These are phyloP conservation scores for Musa schizocarpa DNA, from an alignment of 176 grass and related monocot genomes.

Conservation along the genomic window DNA sequence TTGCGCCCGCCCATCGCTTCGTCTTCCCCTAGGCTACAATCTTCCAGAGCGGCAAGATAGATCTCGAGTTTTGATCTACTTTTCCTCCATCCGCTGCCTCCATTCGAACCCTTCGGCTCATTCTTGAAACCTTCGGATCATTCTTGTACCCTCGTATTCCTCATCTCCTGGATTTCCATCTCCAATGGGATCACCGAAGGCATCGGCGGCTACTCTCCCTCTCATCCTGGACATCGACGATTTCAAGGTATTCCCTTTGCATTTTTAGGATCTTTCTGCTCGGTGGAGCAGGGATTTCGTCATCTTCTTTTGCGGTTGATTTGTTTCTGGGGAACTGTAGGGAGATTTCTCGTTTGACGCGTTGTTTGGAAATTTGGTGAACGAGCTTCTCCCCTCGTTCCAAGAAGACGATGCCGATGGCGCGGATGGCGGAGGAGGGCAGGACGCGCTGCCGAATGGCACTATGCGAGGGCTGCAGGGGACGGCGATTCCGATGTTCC, in stretches of 20 bases:
- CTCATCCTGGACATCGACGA: constrained; percentile 90
- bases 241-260: constrained; percentile 56
- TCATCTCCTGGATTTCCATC: background rate
- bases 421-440: constrained; percentile 23
- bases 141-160: background rate
- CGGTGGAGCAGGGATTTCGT: background rate
- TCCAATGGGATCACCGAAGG: constrained; percentile 17
- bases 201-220: constrained; percentile 53
- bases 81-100: background rate
- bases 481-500: constrained; percentile 54
- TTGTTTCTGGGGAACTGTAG: constrained; percentile 16
- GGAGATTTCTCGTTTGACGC: constrained; percentile 94
- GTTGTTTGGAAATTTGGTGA: constrained; percentile 75
- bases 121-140: background rate
- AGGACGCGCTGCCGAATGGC: constrained; percentile 20
- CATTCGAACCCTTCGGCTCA: background rate
- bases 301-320: background rate
- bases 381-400: constrained; percentile 87
- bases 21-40: too few species aligned
- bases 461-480: constrained; percentile 18
- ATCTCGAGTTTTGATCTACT: background rate
- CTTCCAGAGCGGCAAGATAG: background rate
- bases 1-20: too few species aligned
- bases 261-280: background rate
- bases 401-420: constrained; percentile 36